Conservation (phyloP, 2,329 filamentous ascomycete genomes). For the Alternaria tenuissima region DNA sequence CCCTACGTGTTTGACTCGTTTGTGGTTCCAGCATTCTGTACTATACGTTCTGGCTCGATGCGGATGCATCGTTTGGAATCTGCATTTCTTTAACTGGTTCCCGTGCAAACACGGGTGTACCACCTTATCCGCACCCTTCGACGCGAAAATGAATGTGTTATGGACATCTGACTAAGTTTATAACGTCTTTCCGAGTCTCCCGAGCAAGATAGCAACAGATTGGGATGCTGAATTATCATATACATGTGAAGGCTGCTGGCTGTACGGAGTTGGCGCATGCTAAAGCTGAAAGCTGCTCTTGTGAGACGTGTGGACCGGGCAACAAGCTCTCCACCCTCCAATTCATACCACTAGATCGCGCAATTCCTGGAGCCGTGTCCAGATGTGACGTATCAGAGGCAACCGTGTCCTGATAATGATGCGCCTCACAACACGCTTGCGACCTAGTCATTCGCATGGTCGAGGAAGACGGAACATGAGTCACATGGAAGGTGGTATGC, state of each 20-base stretch:
- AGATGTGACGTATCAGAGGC: not conserved
- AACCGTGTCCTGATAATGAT: not conserved
- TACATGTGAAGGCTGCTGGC: not conserved
- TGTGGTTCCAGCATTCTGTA: no score
- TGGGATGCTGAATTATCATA: not conserved
- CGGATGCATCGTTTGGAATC: not conserved
- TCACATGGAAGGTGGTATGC: conserved; percentile 3
- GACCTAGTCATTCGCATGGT: not conserved
- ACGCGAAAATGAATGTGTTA: no score
- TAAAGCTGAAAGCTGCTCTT: not conserved
- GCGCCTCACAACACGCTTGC: not conserved
- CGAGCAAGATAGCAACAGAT: no score
- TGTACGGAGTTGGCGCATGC: not conserved
- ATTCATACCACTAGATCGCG: fast-evolving
- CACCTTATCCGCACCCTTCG: no score
- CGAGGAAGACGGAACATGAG: not conserved
- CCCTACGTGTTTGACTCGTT: not conserved
- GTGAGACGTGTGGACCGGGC: no score
- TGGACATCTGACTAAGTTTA: no score
- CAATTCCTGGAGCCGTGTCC: not conserved
- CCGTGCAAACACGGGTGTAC: no score
- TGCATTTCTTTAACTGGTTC: no score
- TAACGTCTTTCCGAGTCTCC: no score
- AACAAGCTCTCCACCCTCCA: no score
- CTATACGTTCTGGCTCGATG: not conserved